A percentile compares a stretch with the other conserved stretches of the same genome.
Evolutionary conservation across 1,284 basidiomycete species (phyloP).

Genomic region (Flammula alnicola): DNA sequence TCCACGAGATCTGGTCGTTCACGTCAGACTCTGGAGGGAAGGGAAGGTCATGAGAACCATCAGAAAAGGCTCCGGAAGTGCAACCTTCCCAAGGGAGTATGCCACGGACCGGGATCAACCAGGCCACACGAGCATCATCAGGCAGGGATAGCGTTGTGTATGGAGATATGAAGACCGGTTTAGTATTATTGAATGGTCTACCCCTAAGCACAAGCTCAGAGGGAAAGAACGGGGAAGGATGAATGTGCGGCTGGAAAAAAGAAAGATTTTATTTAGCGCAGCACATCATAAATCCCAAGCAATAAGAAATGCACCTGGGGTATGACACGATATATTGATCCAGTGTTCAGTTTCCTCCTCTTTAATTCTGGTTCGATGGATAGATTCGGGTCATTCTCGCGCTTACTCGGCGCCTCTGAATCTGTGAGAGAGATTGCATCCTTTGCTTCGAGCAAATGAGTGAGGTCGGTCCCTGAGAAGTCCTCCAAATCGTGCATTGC

Average conservation of each 20-base stretch:
- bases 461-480: slow-evolving; percentile 40
- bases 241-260: slow-evolving; percentile 40
- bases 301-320: slow-evolving; percentile 37
- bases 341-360: slow-evolving; percentile 32
- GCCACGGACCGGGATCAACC: slow-evolving; percentile 70
- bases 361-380: slow-evolving; percentile 23
- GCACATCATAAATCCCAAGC: not conserved
- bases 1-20: slow-evolving; percentile 52
- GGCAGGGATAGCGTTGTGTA: slow-evolving; percentile 37
- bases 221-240: slow-evolving; percentile 30
- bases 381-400: slow-evolving; percentile 4
- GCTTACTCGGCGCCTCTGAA: not conserved
- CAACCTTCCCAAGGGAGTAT: slow-evolving; percentile 53
- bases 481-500: slow-evolving; percentile 44
- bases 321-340: slow-evolving; percentile 37
- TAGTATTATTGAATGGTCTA: slow-evolving; percentile 34
- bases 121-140: slow-evolving; percentile 49
- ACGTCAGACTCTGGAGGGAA: slow-evolving; percentile 19
- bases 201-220: slow-evolving; percentile 24
- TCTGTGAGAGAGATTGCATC: not conserved
- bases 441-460: slow-evolving; percentile 4
- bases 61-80: slow-evolving; percentile 48
- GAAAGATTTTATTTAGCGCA: not conserved
- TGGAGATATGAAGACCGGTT: slow-evolving; percentile 47
- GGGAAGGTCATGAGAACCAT: slow-evolving; percentile 27